A percentile compares a stretch with the other conserved stretches of the same genome.
phyloP scores from a whole-genome alignment of 768 basidiomycete species.

The Tylopilus balloui region DNA sequence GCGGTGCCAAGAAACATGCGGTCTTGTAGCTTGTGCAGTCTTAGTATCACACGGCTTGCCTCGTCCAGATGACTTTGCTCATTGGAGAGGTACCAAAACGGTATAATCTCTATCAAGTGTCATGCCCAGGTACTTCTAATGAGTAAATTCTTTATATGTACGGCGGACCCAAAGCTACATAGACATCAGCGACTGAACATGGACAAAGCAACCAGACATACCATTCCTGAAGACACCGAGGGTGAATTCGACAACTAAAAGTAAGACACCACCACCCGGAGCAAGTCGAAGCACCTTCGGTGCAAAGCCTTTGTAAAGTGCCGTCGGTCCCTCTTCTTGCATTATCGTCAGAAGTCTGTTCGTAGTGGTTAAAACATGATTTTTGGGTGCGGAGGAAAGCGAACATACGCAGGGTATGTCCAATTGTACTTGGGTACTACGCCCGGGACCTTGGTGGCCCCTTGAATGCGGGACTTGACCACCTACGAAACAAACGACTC shows the following conservation, averaged over 20 bases:
- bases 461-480: constrained; percentile 94
- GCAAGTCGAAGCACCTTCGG: constrained; percentile 95
- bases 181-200: background rate
- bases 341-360: constrained; percentile 64
- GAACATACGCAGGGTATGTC: constrained; percentile 77
- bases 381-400: background rate
- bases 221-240: constrained; percentile 71
- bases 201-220: constrained; percentile 23
- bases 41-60: background rate
- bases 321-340: constrained; percentile 80
- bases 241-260: constrained; percentile 91
- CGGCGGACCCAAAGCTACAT: constrained; percentile 30
- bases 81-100: background rate
- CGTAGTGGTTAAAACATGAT: background rate
- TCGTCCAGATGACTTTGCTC: background rate
- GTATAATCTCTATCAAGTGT: background rate
- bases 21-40: background rate
- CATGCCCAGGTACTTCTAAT: background rate
- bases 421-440: constrained; percentile 87
- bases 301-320: constrained; percentile 92
- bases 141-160: constrained; percentile 22
- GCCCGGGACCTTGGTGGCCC: constrained; percentile 58
- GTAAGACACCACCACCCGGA: constrained; percentile 90
- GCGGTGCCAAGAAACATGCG: too few species aligned
- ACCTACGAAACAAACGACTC: constrained; percentile 47